Percentiles rank a stretch among this genome's conserved stretches.
Evolutionary conservation across 2,329 filamentous ascomycete genomes (phyloP).

Genomic region (Thielaviopsis musarum): DNA sequence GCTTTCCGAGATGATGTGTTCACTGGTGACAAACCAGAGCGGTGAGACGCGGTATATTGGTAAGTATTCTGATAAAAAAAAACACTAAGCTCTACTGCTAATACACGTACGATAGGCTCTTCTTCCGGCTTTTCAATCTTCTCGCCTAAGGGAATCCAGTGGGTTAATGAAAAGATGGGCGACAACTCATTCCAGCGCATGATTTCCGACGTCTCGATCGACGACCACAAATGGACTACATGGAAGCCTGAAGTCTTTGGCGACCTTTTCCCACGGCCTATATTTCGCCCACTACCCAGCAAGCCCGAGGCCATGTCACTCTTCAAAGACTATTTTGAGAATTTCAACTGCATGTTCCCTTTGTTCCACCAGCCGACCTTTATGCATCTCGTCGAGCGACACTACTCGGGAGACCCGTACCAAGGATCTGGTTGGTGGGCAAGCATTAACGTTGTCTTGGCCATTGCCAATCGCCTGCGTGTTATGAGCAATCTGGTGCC

Average conservation of each 20-base stretch:
- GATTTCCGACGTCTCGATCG: slow-evolving; percentile 79
- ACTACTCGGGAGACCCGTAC: slow-evolving; percentile 85
- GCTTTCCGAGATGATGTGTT: slow-evolving; percentile 97
- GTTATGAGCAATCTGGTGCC: slow-evolving; percentile 92
- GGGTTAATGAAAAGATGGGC: slow-evolving; percentile 97
- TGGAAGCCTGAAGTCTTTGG: slow-evolving; percentile 98
- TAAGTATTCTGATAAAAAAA: slow-evolving; percentile 23
- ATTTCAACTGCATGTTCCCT: slow-evolving; percentile 98
- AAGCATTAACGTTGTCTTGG: slow-evolving; percentile 80
- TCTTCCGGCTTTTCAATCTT: slow-evolving; percentile 98
- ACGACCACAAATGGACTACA: slow-evolving; percentile 89
- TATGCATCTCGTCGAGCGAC: slow-evolving; percentile 88
- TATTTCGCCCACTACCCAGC: slow-evolving; percentile 69
- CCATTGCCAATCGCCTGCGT: slow-evolving; percentile 80
- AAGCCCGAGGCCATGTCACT: slow-evolving; percentile 79
- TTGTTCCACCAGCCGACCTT: slow-evolving; percentile 96
- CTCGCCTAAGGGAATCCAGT: slow-evolving; percentile 92
- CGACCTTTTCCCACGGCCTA: slow-evolving; percentile 71
- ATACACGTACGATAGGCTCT: slow-evolving; percentile 44
- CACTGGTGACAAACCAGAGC: slow-evolving; percentile 81
- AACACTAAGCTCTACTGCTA: neutral
- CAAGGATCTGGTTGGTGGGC: slow-evolving; percentile 98
- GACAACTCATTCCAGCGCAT: slow-evolving; percentile 87
- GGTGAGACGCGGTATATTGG: slow-evolving; percentile 95
- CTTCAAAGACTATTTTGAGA: slow-evolving; percentile 88